Evolutionary conservation across 2,329 filamentous ascomycete genomes (phyloP).

Genomic region (Diplodia scrobiculata): DNA sequence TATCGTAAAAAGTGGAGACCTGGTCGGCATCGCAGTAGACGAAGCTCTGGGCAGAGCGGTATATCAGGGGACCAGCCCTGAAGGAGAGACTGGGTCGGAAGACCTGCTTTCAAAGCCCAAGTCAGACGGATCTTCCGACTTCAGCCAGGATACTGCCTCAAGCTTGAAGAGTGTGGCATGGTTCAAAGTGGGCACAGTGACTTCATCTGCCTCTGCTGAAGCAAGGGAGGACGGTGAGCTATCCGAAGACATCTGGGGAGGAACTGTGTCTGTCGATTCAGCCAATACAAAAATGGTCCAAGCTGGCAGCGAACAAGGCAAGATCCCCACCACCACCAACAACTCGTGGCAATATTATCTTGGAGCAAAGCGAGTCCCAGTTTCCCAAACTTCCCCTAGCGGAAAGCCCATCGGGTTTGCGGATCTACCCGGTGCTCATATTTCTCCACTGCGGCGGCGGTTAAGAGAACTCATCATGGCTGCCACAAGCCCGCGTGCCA

Average conservation of each 20-base stretch:
- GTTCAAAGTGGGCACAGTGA: constrained; percentile 84
- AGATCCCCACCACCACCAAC: constrained; percentile 72
- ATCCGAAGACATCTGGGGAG: constrained; percentile 76
- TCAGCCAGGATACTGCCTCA: constrained; percentile 28
- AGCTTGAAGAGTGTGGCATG: constrained; percentile 66
- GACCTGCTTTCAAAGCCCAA: constrained; percentile 55
- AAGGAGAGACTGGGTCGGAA: constrained; percentile 66
- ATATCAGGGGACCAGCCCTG: constrained; percentile 68
- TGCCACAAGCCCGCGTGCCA: constrained; percentile 81
- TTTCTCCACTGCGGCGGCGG: constrained; percentile 58
- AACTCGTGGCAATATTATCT: constrained; percentile 91
- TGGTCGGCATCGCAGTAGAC: constrained; percentile 87
- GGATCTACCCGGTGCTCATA: constrained; percentile 47
- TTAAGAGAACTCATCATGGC: constrained; percentile 83
- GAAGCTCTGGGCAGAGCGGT: constrained; percentile 79
- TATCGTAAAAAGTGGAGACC: constrained; percentile 80
- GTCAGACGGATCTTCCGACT: constrained; percentile 38
- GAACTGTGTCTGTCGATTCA: constrained; percentile 82
- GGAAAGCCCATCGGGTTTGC: constrained; percentile 56
- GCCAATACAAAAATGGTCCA: constrained; percentile 86
- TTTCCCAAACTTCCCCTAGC: constrained; percentile 57
- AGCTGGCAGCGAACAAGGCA: constrained; percentile 81
- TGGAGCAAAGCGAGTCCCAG: constrained; percentile 69
- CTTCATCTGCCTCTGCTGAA: constrained; percentile 52
- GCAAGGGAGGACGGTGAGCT: constrained; percentile 61